Percentiles rank a stretch among this genome's conserved stretches.
Conservation (phyloP, 108 stramenopile genomes). For the Ochromonas danica region DNA sequence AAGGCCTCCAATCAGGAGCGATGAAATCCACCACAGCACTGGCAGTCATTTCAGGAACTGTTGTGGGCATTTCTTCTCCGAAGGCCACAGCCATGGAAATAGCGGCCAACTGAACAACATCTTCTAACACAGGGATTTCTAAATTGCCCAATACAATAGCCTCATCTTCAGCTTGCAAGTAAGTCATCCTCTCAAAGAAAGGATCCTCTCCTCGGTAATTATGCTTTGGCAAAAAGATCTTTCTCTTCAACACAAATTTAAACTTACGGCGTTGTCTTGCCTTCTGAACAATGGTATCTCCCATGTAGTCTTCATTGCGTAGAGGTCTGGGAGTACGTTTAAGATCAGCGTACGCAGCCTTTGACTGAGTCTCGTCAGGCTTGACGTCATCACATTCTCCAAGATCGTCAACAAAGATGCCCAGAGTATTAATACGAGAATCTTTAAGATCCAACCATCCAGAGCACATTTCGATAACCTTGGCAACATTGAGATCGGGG, state of each 20-base stretch:
- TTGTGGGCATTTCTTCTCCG: constrained; percentile 47
- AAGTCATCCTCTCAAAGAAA: constrained; percentile 54
- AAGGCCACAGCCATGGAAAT: constrained; percentile 59
- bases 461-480: constrained; percentile 64
- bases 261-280: constrained; percentile 60
- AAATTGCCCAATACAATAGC: constrained; percentile 57
- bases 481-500: constrained; percentile 64
- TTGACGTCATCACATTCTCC: constrained; percentile 51
- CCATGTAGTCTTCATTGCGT: constrained; percentile 64
- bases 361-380: background rate
- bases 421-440: constrained; percentile 51
- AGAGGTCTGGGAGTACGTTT: constrained; percentile 62
- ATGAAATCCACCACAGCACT: constrained; percentile 53
- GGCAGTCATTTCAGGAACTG: constrained; percentile 40
- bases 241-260: constrained; percentile 68
- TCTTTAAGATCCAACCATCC: constrained; percentile 61
- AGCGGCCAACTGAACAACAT: constrained; percentile 50
- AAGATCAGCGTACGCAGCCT: constrained; percentile 35
- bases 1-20: constrained; percentile 52
- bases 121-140: constrained; percentile 46
- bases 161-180: constrained; percentile 67
- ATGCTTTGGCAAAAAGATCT: constrained; percentile 58
- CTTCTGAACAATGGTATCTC: constrained; percentile 64
- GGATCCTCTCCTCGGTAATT: constrained; percentile 52
- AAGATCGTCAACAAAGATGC: constrained; percentile 64